These are phyloP conservation scores for Verticillium zaregamsianum DNA, from an alignment of 2,329 filamentous ascomycete genomes.

Conservation along the genomic window DNA sequence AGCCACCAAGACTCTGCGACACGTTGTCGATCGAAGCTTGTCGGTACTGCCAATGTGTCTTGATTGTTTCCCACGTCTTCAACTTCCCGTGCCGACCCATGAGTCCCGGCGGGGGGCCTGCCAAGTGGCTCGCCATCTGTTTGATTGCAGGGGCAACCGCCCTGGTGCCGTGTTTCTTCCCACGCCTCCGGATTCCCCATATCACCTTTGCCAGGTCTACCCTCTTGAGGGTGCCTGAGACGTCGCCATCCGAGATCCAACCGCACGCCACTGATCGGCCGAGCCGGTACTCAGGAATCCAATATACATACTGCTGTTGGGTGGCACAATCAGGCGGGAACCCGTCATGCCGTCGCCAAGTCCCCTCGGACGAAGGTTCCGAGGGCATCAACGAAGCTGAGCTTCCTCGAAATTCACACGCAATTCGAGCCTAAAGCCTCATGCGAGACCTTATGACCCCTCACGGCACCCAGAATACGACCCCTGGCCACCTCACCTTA, in stretches of 20 bases:
- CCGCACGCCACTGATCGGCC: background rate
- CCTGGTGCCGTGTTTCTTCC: background rate
- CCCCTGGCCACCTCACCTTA: background rate
- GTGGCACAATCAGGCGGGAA: too few species aligned
- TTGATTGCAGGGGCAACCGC: background rate
- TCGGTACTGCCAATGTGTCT: background rate
- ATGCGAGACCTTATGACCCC: slow-evolving; percentile 4
- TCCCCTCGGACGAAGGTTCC: background rate
- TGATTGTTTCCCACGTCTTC: background rate
- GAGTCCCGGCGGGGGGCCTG: background rate
- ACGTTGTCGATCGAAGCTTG: background rate
- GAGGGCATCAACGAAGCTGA: background rate
- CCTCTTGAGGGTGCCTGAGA: background rate
- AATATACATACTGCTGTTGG: background rate
- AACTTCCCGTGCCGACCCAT: too few species aligned
- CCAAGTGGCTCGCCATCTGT: background rate
- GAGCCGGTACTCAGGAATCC: background rate
- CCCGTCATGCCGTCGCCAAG: background rate
- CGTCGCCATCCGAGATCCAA: background rate
- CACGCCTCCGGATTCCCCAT: background rate
- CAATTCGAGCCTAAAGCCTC: slow-evolving; percentile 3
- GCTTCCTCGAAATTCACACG: background rate
- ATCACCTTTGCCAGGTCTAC: background rate
- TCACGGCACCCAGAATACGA: slow-evolving; percentile 6
- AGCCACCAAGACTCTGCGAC: background rate